phyloP scores from a whole-genome alignment of 352 stramenopile species.

The Phytophthora multivora region DNA sequence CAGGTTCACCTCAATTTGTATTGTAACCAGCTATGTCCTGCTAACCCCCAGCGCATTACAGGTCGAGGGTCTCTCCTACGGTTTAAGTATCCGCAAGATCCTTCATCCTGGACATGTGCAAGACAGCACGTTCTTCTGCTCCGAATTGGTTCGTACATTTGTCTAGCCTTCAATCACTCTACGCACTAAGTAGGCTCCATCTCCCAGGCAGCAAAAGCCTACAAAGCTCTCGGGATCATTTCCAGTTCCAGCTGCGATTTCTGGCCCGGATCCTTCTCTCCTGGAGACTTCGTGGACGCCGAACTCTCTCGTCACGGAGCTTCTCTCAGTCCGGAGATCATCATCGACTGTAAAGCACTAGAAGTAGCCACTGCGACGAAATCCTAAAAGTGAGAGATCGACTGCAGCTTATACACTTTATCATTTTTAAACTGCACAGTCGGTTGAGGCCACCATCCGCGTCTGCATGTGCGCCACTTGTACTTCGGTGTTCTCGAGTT shows the following conservation, averaged over 20 bases:
- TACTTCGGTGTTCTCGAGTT: too few relatives aligned
- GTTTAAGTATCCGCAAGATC: slow-evolving; percentile 55
- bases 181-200: too few relatives aligned
- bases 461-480: too few relatives aligned
- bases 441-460: too few relatives aligned
- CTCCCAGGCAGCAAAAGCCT: slow-evolving; percentile 55
- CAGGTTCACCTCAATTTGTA: slow-evolving; percentile 23
- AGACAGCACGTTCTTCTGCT: slow-evolving; percentile 62
- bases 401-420: too few relatives aligned
- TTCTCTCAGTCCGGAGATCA: slow-evolving; percentile 43
- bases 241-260: slow-evolving; percentile 43
- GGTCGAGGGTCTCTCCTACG: slow-evolving; percentile 57
- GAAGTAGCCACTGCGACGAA: slow-evolving; percentile 54
- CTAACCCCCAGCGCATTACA: not conserved
- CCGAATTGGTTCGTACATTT: slow-evolving; percentile 50
- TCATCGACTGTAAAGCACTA: slow-evolving; percentile 62
- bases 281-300: slow-evolving; percentile 51
- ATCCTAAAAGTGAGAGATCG: slow-evolving; percentile 8
- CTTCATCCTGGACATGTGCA: slow-evolving; percentile 33
- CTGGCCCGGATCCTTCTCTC: slow-evolving; percentile 66
- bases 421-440: too few relatives aligned
- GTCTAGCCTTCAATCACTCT: too few relatives aligned
- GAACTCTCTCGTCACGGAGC: slow-evolving; percentile 56
- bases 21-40: not conserved
- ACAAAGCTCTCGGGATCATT: slow-evolving; percentile 60